These are phyloP conservation scores for Wickerhamiella nectarea DNA, from an alignment of 805 yeast genomes.

Conservation along the genomic window DNA sequence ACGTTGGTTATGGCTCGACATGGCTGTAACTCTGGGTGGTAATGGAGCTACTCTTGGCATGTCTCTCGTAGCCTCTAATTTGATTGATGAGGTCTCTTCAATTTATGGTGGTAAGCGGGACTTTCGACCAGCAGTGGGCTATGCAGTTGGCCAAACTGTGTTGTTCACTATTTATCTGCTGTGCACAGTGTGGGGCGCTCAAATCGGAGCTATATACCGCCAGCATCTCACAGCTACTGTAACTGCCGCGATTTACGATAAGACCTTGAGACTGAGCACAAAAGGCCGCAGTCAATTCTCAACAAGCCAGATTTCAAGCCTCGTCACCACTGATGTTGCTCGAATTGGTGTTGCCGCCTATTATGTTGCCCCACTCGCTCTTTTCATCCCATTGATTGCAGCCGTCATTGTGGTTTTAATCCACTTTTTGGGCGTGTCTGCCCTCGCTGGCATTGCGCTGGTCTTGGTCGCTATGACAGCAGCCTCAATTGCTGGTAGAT, in stretches of 20 bases:
- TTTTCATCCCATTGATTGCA: slow-evolving; percentile 16
- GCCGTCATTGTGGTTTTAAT: slow-evolving; percentile 51
- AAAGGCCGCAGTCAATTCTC: slow-evolving; percentile 48
- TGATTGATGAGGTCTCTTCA: slow-evolving; percentile 10
- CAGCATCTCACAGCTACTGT: slow-evolving; percentile 59
- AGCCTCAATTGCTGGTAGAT: slow-evolving; percentile 36
- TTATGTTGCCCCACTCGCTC: slow-evolving; percentile 15
- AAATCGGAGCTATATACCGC: slow-evolving; percentile 47
- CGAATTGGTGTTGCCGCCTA: slow-evolving; percentile 46
- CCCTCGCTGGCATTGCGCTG: slow-evolving; percentile 57
- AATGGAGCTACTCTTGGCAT: slow-evolving; percentile 18
- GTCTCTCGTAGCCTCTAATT: slow-evolving; percentile 16
- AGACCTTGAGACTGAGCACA: slow-evolving; percentile 49
- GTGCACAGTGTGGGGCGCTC: slow-evolving; percentile 44
- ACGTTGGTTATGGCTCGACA: slow-evolving; percentile 11
- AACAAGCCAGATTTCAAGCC: slow-evolving; percentile 56
- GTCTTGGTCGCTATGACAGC: slow-evolving; percentile 25
- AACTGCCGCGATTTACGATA: slow-evolving; percentile 55
- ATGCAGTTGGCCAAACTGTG: slow-evolving; percentile 51
- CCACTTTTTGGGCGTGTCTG: slow-evolving; percentile 56
- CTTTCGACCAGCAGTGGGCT: slow-evolving; percentile 48
- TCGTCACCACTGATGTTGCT: slow-evolving; percentile 70
- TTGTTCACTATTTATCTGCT: slow-evolving; percentile 38
- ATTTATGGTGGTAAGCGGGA: slow-evolving; percentile 10
- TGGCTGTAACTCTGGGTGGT: slow-evolving; percentile 6